Evolutionary conservation across 2,329 filamentous ascomycete species (phyloP).

Genomic region (Aspergillus melleus): DNA sequence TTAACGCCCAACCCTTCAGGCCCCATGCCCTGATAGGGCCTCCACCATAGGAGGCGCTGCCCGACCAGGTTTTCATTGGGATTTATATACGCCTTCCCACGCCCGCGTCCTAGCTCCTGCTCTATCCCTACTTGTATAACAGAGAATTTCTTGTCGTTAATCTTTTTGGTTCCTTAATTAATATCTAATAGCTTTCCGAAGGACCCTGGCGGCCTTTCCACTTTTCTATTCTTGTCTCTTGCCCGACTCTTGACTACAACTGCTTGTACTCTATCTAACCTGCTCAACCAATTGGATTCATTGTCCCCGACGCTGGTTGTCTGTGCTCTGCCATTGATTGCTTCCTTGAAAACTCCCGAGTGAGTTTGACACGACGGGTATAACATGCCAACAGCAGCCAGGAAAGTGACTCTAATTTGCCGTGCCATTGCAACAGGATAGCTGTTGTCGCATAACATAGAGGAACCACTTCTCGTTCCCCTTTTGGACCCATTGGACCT

Average conservation of each 20-base stretch:
- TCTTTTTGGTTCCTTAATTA: conserved; percentile 13
- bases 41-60: conserved; percentile 19
- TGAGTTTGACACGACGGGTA: conserved; percentile 20
- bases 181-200: conserved; percentile 6
- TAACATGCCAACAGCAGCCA: conserved; percentile 24
- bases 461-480: conserved; percentile 5
- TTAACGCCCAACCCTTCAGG: conserved; percentile 25
- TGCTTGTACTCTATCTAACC: neutral
- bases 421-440: conserved; percentile 25
- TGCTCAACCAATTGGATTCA: neutral
- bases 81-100: conserved; percentile 13
- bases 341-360: conserved; percentile 12
- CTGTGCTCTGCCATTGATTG: neutral
- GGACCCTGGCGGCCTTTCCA: neutral
- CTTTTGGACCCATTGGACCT: neutral
- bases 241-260: neutral
- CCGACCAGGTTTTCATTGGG: conserved; percentile 20
- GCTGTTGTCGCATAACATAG: conserved; percentile 3
- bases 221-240: conserved; percentile 1
- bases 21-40: conserved; percentile 23
- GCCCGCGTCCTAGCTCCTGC: conserved; percentile 1
- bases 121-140: conserved; percentile 8
- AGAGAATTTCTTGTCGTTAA: conserved; percentile 10
- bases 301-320: neutral
- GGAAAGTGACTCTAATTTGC: conserved; percentile 19